Percentiles rank a stretch among this genome's conserved stretches.
These are phyloP conservation scores for Solanum lycopersicoides DNA, from an alignment of 257 asterid genomes.

Conservation along the genomic window DNA sequence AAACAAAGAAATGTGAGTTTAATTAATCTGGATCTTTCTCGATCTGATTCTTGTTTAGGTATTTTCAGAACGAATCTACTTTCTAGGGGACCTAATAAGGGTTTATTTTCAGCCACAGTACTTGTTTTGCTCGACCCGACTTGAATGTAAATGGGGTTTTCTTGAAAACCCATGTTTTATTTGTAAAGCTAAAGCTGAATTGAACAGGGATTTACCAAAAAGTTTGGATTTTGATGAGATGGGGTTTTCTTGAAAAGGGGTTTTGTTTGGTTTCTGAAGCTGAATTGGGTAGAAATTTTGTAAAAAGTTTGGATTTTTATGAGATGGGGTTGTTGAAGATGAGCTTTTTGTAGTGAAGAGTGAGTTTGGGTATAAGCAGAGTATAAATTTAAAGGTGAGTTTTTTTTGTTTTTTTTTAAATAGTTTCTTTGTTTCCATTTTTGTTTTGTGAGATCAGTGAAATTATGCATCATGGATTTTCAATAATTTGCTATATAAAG, in stretches of 20 bases:
- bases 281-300: neutral
- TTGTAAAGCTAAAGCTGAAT: neutral
- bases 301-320: neutral
- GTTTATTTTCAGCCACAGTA: neutral
- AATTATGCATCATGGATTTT: neutral
- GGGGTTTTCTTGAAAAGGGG: neutral
- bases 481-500: neutral
- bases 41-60: neutral
- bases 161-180: neutral
- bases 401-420: neutral
- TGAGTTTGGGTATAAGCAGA: neutral
- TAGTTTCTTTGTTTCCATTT: neutral
- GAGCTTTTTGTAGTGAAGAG: neutral
- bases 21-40: neutral
- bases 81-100: neutral
- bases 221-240: neutral
- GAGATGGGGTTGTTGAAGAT: neutral
- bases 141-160: neutral
- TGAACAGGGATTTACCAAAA: neutral
- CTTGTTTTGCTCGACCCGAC: neutral
- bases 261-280: neutral
- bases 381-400: neutral
- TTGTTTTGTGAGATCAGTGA: neutral
- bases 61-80: neutral
- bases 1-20: neutral